These are phyloP conservation scores for Cucurbita ficifolia DNA, from an alignment of 306 rosid genomes.

Conservation along the genomic window DNA sequence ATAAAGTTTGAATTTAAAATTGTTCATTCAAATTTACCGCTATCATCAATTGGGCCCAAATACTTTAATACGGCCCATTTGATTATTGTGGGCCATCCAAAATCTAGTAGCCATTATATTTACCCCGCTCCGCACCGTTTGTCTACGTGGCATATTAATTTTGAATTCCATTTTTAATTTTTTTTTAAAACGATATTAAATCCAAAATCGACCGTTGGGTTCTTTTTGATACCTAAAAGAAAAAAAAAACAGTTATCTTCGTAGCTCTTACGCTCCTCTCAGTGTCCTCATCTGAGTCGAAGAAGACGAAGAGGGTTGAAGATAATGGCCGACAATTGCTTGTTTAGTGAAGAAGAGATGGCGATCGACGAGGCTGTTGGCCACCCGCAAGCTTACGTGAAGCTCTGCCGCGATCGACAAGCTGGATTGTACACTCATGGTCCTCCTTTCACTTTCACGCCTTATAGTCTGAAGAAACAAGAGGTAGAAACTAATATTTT, in stretches of 20 bases:
- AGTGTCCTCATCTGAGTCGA: background rate
- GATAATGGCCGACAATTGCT: constrained; percentile 45
- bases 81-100: background rate
- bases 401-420: constrained; percentile 49
- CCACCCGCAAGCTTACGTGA: constrained; percentile 56
- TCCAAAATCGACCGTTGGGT: constrained; percentile 10
- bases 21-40: background rate
- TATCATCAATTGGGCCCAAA: background rate
- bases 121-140: background rate
- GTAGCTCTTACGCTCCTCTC: background rate
- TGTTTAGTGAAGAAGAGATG: constrained; percentile 49
- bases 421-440: constrained; percentile 44
- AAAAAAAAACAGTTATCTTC: background rate
- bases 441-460: constrained; percentile 70
- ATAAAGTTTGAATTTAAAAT: background rate
- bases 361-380: constrained; percentile 51
- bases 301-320: constrained; percentile 4
- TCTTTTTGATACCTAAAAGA: background rate
- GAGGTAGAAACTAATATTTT: constrained; percentile 35
- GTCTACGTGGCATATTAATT: background rate
- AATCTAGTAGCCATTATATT: background rate
- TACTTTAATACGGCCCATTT: background rate
- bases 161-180: background rate
- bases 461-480: constrained; percentile 47
- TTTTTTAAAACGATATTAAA: background rate